Evolutionary conservation across 306 rosid genomes (phyloP), one percentile per base, ranked within the genome.

Genomic region (Trichosanthes cucumerina): DNA sequence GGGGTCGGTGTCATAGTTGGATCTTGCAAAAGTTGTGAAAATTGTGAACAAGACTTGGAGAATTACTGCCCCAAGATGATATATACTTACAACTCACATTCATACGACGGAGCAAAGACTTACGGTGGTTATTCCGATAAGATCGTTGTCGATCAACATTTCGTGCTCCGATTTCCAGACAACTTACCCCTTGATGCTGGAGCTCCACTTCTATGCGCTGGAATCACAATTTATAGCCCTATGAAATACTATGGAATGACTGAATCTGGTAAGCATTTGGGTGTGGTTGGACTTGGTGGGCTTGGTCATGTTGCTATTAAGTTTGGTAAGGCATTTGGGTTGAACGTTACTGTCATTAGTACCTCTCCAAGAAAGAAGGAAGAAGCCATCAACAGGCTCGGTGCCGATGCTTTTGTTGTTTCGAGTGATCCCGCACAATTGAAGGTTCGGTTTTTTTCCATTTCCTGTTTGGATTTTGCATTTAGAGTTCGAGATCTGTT

Each of bases 201-300:
- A 58, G 97, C 98, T 68, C 98, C 98, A 1, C 94, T 92, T 2
- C 87, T 94, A 26, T 94, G 98, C 78, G 98, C 97, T 41, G 98
- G 98, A 79, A 87, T 94, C 54, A 89, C 98, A 56, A 87, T 90
- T 56, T 92, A 90, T 80, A 94, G 98, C 82, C 98, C 98, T 1
- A 90, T 94, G 97, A 90, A 78, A 28, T 94, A 88, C 81, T 94
- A 90, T 83, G 96, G 98, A 75, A 89, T 92, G 90, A 89, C 95
- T 10, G 89, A 94, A 82, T 88, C 95, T 0, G 96, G 98, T 28
- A 90, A 89, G 85, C 96, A 92, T 83, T 83, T 94, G 84, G 98
- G 98, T 39, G 96, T 94, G 82, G 96, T 90, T 15, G 97, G 97
- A 53, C 98, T 94, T 62, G 98, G 98, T 78, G 98, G 98, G 64